phyloP scores from a whole-genome alignment of 352 stramenopile species.

The Phytophthora citrophthora region DNA sequence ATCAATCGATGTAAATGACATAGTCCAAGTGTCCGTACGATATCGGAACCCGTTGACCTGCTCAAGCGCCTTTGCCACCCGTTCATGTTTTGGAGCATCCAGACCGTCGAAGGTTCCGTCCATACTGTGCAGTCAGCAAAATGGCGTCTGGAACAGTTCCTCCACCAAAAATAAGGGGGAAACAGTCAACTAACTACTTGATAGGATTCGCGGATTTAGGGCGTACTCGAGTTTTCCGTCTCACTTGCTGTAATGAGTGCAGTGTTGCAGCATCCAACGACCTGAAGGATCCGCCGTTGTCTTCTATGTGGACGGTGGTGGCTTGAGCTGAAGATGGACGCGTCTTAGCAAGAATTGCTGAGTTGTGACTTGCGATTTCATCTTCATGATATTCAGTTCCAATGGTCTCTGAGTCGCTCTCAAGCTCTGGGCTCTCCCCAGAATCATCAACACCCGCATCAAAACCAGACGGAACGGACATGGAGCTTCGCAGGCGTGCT shows the following conservation, averaged over 20 bases:
- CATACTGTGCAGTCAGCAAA: conserved; percentile 14
- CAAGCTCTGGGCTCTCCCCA: not conserved
- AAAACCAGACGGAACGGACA: conserved; percentile 16
- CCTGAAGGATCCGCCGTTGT: conserved; percentile 8
- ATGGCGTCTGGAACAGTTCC: not conserved
- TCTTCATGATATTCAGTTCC: not conserved
- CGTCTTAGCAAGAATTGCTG: conserved; percentile 5
- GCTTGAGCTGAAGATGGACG: conserved; percentile 25
- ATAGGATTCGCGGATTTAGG: conserved; percentile 48
- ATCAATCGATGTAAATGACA: too few relatives aligned
- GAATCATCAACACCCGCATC: not conserved
- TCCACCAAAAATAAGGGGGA: conserved; percentile 34
- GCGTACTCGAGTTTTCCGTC: conserved; percentile 39
- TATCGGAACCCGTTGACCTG: conserved; percentile 77
- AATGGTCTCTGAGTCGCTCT: conserved; percentile 3
- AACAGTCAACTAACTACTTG: conserved; percentile 19
- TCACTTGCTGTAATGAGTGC: conserved; percentile 57
- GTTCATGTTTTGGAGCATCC: conserved; percentile 53
- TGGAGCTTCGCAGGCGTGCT: conserved; percentile 22
- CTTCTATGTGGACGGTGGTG: conserved; percentile 4
- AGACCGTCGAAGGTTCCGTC: conserved; percentile 24
- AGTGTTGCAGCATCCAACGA: conserved; percentile 50
- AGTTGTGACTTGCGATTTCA: conserved; percentile 6
- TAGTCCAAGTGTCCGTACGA: conserved; percentile 33
- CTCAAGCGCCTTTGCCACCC: conserved; percentile 67